phyloP scores from a whole-genome alignment of 306 rosid genomes.

The Castanea crenata region DNA sequence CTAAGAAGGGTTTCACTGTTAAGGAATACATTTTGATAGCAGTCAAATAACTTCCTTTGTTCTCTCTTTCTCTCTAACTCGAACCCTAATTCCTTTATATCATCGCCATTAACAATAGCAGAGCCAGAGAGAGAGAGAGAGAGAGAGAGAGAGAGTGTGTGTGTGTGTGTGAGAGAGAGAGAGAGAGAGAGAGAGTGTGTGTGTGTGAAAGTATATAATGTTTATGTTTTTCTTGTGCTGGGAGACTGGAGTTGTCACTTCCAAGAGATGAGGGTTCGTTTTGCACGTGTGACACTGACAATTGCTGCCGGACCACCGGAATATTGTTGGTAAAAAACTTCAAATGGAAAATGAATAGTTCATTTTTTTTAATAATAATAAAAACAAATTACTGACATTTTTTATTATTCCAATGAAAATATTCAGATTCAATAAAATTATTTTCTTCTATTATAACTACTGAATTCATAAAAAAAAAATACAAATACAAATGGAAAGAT shows the following conservation, averaged over 20 bases:
- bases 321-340: background rate
- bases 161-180: too few relatives aligned
- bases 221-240: background rate
- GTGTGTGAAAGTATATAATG: too few relatives aligned
- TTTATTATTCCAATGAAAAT: too few relatives aligned
- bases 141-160: background rate
- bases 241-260: background rate
- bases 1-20: constrained; percentile 38
- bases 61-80: background rate
- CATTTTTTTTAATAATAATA: too few relatives aligned
- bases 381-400: too few relatives aligned
- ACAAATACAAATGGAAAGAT: too few relatives aligned
- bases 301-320: background rate
- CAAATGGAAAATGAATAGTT: too few relatives aligned
- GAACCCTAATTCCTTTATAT: background rate
- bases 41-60: background rate
- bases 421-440: too few relatives aligned
- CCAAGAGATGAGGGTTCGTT: background rate
- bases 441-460: too few relatives aligned
- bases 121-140: too few relatives aligned
- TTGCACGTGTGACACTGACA: background rate
- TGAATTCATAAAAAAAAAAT: too few relatives aligned
- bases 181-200: background rate
- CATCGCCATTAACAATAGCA: background rate
- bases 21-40: constrained; percentile 36